Percentiles rank a stretch among this genome's conserved stretches.
phyloP scores from a whole-genome alignment of 176 grass and related monocot genomes.

The Puccinellia tenuiflora region DNA sequence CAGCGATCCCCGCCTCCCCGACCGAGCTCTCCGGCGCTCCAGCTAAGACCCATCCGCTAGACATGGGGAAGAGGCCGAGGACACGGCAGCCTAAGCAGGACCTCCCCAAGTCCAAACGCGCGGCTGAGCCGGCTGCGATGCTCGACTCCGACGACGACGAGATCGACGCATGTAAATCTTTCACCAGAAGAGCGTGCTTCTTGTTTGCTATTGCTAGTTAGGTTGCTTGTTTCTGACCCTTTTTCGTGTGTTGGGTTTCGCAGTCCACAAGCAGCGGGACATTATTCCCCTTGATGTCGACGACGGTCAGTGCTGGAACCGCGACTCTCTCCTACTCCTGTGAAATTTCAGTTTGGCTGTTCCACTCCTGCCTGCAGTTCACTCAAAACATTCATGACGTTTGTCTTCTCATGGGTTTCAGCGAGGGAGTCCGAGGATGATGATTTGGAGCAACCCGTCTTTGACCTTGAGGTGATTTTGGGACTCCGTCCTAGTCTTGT shows the following conservation, averaged over 20 bases:
- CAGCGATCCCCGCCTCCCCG: background rate
- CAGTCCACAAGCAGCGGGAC: conserved; percentile 87
- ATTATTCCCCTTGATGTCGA: conserved; percentile 57
- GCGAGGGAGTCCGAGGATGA: conserved; percentile 52
- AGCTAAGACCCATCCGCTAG: background rate
- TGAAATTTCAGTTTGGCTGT: background rate
- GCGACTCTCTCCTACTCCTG: background rate
- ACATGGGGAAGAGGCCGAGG: conserved; percentile 56
- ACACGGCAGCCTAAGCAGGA: background rate
- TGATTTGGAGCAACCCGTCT: conserved; percentile 60
- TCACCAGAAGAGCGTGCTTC: background rate
- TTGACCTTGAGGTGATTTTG: conserved; percentile 50
- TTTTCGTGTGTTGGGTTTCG: background rate
- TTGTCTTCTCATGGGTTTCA: background rate
- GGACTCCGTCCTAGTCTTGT: background rate
- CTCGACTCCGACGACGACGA: conserved; percentile 57
- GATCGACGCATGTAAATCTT: conserved; percentile 68
- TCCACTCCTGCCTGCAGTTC: background rate
- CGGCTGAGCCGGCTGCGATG: background rate
- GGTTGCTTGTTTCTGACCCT: background rate
- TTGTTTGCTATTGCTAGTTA: background rate
- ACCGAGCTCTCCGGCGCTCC: background rate
- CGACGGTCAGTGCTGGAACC: conserved; percentile 27
- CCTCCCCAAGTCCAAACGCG: conserved; percentile 17
- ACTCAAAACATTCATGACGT: background rate